phyloP scores from a whole-genome alignment of 2,329 filamentous ascomycete genomes.

The Colletotrichum liriopes region DNA sequence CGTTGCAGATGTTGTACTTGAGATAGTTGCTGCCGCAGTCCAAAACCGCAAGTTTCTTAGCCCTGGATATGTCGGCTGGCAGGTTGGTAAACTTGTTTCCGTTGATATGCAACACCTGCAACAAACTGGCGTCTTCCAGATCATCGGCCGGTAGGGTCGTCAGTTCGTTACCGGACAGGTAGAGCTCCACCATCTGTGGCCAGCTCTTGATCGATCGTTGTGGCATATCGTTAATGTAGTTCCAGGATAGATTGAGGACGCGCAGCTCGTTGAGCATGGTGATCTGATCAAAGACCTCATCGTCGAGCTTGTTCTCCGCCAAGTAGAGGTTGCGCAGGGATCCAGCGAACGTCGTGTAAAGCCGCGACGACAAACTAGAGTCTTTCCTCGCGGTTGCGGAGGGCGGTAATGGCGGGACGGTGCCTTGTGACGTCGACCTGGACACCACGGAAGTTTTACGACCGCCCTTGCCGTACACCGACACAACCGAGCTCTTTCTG shows the following conservation, averaged over 20 bases:
- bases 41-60: conserved; percentile 90
- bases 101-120: conserved; percentile 95
- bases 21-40: conserved; percentile 96
- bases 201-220: conserved; percentile 89
- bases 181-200: conserved; percentile 91
- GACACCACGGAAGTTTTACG: conserved; percentile 89
- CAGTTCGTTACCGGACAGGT: conserved; percentile 94
- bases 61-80: conserved; percentile 94
- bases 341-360: conserved; percentile 89
- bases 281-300: conserved; percentile 95
- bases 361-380: conserved; percentile 84
- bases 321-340: conserved; percentile 88
- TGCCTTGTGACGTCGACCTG: conserved; percentile 66
- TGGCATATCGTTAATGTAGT: conserved; percentile 93
- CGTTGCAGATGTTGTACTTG: conserved; percentile 99
- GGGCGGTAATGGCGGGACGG: conserved; percentile 67
- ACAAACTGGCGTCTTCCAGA: conserved; percentile 87
- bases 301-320: conserved; percentile 93
- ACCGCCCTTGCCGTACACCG: conserved; percentile 83
- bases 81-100: conserved; percentile 98
- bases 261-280: conserved; percentile 86
- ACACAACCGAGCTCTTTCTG: conserved; percentile 88
- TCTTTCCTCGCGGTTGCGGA: conserved; percentile 81
- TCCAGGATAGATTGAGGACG: conserved; percentile 94
- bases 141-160: conserved; percentile 94